phyloP scores from a whole-genome alignment of 2,329 filamentous ascomycete species.

The Aspergillus carbonarius region DNA sequence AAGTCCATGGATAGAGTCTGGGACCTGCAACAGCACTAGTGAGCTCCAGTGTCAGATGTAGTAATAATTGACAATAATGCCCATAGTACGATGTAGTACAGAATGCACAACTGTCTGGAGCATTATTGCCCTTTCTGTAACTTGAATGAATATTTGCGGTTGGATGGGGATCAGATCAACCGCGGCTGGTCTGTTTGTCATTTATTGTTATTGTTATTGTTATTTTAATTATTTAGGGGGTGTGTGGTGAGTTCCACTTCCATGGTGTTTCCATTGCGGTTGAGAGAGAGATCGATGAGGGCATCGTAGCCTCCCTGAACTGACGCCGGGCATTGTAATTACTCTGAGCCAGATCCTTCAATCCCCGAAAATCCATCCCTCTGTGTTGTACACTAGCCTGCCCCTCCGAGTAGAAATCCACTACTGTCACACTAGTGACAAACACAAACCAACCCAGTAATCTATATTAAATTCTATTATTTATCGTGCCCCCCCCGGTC shows the following conservation, averaged over 20 bases:
- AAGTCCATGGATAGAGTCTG: conserved; percentile 22
- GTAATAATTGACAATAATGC: conserved; percentile 23
- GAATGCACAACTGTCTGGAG: conserved; percentile 7
- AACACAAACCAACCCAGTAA: conserved; percentile 22
- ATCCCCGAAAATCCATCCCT: conserved; percentile 8
- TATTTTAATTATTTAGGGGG: not conserved
- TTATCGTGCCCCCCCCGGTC: conserved; percentile 5
- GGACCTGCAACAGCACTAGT: conserved; percentile 18
- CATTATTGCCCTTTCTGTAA: conserved; percentile 5
- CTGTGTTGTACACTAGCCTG: conserved; percentile 10
- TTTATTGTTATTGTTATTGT: not conserved
- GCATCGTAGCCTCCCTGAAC: not conserved
- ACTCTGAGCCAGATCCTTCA: conserved; percentile 1
- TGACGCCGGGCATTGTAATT: not conserved
- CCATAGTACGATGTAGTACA: conserved; percentile 6
- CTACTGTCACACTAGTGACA: conserved; percentile 29
- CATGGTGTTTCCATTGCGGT: too few relatives aligned
- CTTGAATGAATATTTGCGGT: not conserved
- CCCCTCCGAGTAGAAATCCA: conserved; percentile 16
- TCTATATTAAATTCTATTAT: conserved; percentile 15
- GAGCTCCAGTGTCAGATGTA: conserved; percentile 22
- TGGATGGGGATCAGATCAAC: not conserved
- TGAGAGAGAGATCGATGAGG: not conserved
- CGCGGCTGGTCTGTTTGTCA: not conserved
- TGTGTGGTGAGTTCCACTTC: too few relatives aligned